These are phyloP conservation scores for Suillus sp. DNA, from an alignment of 768 basidiomycete species.

Conservation along the genomic window DNA sequence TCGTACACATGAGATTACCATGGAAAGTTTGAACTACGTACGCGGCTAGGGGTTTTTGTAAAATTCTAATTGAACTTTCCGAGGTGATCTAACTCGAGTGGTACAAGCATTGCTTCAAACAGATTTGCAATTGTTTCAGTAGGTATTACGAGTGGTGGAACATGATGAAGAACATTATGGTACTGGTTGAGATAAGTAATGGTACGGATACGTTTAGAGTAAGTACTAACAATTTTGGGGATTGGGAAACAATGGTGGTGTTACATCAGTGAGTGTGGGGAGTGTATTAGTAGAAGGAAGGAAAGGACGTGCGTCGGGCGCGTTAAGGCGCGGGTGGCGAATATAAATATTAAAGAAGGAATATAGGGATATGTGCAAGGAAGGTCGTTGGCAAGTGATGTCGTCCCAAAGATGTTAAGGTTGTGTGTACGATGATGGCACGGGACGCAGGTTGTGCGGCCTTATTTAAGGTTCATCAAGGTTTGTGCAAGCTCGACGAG, in stretches of 20 bases:
- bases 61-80: background rate
- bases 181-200: slow-evolving; percentile 1
- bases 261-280: slow-evolving; percentile 20
- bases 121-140: background rate
- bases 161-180: background rate
- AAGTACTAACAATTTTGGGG: background rate
- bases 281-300: slow-evolving; percentile 2
- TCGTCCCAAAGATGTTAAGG: slow-evolving; percentile 13
- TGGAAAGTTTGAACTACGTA: background rate
- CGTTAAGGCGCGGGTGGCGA: slow-evolving; percentile 10
- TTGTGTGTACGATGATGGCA: slow-evolving; percentile 21
- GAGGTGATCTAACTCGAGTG: background rate
- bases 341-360: slow-evolving; percentile 19
- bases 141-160: slow-evolving; percentile 3
- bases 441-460: slow-evolving; percentile 11
- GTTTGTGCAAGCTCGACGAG: background rate
- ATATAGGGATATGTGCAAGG: slow-evolving; percentile 15
- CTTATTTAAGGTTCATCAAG: slow-evolving; percentile 5
- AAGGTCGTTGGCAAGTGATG: slow-evolving; percentile 12
- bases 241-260: slow-evolving; percentile 13
- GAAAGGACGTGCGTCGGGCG: slow-evolving; percentile 5
- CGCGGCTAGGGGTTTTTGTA: background rate
- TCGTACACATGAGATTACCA: background rate
- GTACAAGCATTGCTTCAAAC: background rate
- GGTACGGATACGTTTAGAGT: background rate